These are phyloP conservation scores for Extremus antarcticus DNA, from an alignment of 495 filamentous ascomycete genomes.

Conservation along the genomic window DNA sequence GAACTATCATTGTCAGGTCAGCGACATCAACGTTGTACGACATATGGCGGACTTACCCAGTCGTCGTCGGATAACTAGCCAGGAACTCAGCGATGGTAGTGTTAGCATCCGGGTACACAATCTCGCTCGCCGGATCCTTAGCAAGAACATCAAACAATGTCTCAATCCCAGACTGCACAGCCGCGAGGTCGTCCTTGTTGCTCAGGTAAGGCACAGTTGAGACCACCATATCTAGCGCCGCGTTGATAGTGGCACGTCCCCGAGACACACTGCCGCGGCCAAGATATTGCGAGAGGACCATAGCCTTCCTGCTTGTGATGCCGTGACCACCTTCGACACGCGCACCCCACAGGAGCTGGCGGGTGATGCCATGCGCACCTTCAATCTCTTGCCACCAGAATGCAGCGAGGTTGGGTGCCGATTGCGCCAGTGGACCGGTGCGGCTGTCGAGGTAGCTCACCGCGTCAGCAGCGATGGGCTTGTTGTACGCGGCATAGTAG, in stretches of 20 bases:
- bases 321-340: slow-evolving; percentile 46
- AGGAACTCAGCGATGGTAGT: slow-evolving; percentile 44
- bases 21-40: no score
- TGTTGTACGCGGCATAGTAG: slow-evolving; percentile 50
- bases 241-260: slow-evolving; percentile 52
- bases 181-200: slow-evolving; percentile 40
- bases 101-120: slow-evolving; percentile 41
- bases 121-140: slow-evolving; percentile 43
- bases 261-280: slow-evolving; percentile 51
- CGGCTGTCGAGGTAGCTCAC: slow-evolving; percentile 39
- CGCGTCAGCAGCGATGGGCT: slow-evolving; percentile 37
- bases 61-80: slow-evolving; percentile 40
- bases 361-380: slow-evolving; percentile 51
- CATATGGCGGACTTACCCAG: no score
- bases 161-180: slow-evolving; percentile 43
- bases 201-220: slow-evolving; percentile 45
- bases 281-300: slow-evolving; percentile 57
- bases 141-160: slow-evolving; percentile 46
- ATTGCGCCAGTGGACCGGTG: slow-evolving; percentile 54
- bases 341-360: slow-evolving; percentile 55
- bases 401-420: slow-evolving; percentile 56
- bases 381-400: slow-evolving; percentile 51
- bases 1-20: no score
- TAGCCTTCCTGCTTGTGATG: slow-evolving; percentile 34
- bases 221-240: slow-evolving; percentile 43